Conservation (phyloP, 441 rosid species). For the Populus trichocarpa region DNA sequence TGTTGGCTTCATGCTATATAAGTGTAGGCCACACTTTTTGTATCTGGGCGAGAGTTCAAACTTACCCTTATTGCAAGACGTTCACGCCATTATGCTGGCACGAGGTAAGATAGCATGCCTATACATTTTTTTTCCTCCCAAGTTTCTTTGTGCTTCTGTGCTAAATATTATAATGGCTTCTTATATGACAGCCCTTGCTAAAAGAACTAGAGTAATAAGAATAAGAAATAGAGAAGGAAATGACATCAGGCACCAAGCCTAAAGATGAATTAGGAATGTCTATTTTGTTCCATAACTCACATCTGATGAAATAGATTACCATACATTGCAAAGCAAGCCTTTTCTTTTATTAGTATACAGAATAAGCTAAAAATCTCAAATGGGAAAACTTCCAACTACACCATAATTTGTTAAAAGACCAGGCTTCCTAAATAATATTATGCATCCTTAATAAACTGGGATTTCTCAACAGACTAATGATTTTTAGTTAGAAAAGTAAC, state of each 20-base stretch:
- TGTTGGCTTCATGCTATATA: conserved; percentile 13
- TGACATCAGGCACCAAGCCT: neutral
- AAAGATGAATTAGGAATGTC: neutral
- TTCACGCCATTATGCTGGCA: conserved; percentile 98
- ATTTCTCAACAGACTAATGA: neutral
- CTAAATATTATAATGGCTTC: neutral
- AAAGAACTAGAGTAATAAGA: neutral
- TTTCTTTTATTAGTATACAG: neutral
- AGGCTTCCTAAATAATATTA: neutral
- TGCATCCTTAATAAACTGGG: neutral
- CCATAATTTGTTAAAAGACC: neutral
- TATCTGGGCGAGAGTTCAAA: conserved; percentile 67
- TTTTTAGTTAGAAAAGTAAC: neutral
- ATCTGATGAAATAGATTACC: neutral
- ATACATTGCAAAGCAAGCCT: neutral
- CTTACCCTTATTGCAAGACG: conserved; percentile 96
- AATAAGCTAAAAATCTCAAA: neutral
- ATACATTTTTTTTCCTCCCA: neutral
- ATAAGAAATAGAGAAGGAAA: neutral
- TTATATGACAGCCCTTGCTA: neutral
- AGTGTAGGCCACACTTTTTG: conserved; percentile 62
- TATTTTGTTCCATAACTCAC: neutral
- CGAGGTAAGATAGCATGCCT: conserved; percentile 50
- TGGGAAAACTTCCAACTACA: neutral
- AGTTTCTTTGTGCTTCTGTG: neutral